Evolutionary conservation across 192 early-diverging fungal species (phyloP).

Genomic region (Helicostylum pulchrum): DNA sequence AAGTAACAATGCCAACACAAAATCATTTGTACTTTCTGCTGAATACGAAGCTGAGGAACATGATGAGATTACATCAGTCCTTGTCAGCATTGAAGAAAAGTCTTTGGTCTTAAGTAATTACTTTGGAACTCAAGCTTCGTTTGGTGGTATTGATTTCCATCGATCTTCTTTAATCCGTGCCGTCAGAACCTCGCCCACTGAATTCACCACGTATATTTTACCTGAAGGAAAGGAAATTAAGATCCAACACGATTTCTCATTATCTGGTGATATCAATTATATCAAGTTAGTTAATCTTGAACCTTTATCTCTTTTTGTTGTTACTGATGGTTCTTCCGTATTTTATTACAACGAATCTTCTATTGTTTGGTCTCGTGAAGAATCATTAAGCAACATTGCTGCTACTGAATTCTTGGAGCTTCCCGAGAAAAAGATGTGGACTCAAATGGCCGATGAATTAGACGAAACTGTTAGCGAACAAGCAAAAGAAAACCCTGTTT

Average conservation of each 20-base stretch:
- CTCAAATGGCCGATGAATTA: conserved; percentile 65
- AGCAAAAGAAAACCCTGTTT: conserved; percentile 45
- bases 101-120: neutral
- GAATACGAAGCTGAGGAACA: conserved; percentile 1
- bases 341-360: conserved; percentile 44
- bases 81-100: conserved; percentile 9
- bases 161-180: neutral
- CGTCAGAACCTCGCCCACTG: neutral
- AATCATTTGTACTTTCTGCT: conserved; percentile 18
- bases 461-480: conserved; percentile 50
- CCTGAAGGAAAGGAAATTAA: neutral
- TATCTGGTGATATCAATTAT: conserved; percentile 24
- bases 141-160: conserved; percentile 1
- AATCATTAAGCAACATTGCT: conserved; percentile 69
- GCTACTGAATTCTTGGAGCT: conserved; percentile 81
- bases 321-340: conserved; percentile 61
- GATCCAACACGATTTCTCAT: conserved; percentile 21
- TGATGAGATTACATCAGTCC: neutral
- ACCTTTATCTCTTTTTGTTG: conserved; percentile 43
- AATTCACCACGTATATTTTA: conserved; percentile 1
- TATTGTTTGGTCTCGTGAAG: conserved; percentile 79
- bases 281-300: conserved; percentile 19
- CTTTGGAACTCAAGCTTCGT: conserved; percentile 16
- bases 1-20: conserved; percentile 2
- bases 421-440: conserved; percentile 65